Evolutionary conservation across 2,329 filamentous ascomycete species (phyloP), one percentile per base, ranked within the genome.

Genomic region (Cladosporium phlei): DNA sequence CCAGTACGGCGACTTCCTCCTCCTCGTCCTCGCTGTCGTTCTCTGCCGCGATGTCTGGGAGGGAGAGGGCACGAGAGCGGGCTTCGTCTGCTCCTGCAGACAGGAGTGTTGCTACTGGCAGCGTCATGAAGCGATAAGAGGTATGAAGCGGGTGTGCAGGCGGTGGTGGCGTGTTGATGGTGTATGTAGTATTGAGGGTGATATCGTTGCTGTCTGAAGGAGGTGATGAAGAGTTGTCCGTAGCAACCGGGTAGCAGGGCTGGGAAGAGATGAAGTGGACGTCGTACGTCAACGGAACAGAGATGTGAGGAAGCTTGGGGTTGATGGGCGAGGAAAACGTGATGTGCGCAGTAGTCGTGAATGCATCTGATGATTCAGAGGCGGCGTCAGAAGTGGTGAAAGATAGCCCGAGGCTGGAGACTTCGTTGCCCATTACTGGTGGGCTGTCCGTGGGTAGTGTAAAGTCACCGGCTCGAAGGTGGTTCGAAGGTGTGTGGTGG

Each of bases 191-290:
- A 42, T 40, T 21, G 10, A 37, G 30, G 6, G 33, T 24, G 45
- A 24, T 29, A 22, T 24, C 16, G 39, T 28, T 29, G 16, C 8
- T 5, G 9, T 48, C 24, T 10, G 38, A 28, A 3, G 29, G n/a
- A 16, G 45, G 27, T 21, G 27, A 22, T 28, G 32, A 24, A n/a
- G 21, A 9, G 35, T 20, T 34, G 37, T 12, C 14, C 17, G 11
- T 42, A 16, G 35, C 25, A 7, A 29, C 33, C 20, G 57, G 52
- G 35, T 60, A 45, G 56, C 77, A 81, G 14, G 73, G 74, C 55
- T 74, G 75, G 1, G 76, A 74, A 1, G 74, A 69, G 33, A 81
- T 63, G 55, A 79, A 80, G 21, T 74, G 68, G 11, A 76, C 69
- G 48, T 78, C 74, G 57, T 76, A 69, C 12, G 61, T 64, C 20